phyloP scores from a whole-genome alignment of 1,284 basidiomycete species.

The Wallemia ichthyophaga region DNA sequence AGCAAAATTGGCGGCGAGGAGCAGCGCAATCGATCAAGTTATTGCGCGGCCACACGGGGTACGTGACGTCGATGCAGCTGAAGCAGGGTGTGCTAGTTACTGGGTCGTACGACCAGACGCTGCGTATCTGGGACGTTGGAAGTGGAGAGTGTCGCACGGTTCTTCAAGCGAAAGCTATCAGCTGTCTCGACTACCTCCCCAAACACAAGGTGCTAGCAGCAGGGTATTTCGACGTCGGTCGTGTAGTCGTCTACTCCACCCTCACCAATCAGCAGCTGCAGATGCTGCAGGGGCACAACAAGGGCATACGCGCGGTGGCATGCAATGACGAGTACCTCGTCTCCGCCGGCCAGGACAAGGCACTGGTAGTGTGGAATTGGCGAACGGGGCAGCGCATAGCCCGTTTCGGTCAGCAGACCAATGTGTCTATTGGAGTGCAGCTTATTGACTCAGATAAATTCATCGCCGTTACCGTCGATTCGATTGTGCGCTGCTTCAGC shows the following conservation, averaged over 20 bases:
- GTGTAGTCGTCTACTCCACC: slow-evolving; percentile 31
- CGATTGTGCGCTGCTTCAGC: slow-evolving; percentile 62
- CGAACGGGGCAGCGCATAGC: slow-evolving; percentile 23
- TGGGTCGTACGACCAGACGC: slow-evolving; percentile 52
- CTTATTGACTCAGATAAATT: slow-evolving; percentile 35
- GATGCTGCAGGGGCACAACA: slow-evolving; percentile 36
- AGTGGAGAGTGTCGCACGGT: slow-evolving; percentile 44
- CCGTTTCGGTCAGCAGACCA: slow-evolving; percentile 71
- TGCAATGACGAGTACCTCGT: slow-evolving; percentile 56
- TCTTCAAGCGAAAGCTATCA: slow-evolving; percentile 48
- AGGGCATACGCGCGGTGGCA: slow-evolving; percentile 47
- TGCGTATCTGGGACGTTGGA: slow-evolving; percentile 58
- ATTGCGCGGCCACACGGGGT: slow-evolving; percentile 55
- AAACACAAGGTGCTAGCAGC: slow-evolving; percentile 68
- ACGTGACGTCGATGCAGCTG: slow-evolving; percentile 53
- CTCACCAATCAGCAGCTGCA: slow-evolving; percentile 47
- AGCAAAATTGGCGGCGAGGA: slow-evolving; percentile 48
- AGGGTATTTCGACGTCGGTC: slow-evolving; percentile 74
- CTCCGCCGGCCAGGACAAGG: slow-evolving; percentile 59
- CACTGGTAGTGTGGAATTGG: slow-evolving; percentile 55
- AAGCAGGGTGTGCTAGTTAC: slow-evolving; percentile 38
- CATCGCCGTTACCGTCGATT: slow-evolving; percentile 67
- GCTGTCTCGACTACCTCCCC: slow-evolving; percentile 57
- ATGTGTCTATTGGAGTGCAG: slow-evolving; percentile 65
- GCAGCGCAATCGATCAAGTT: slow-evolving; percentile 45